Evolutionary conservation across 2,329 filamentous ascomycete genomes (phyloP).

Genomic region (Verticillium dahliae): DNA sequence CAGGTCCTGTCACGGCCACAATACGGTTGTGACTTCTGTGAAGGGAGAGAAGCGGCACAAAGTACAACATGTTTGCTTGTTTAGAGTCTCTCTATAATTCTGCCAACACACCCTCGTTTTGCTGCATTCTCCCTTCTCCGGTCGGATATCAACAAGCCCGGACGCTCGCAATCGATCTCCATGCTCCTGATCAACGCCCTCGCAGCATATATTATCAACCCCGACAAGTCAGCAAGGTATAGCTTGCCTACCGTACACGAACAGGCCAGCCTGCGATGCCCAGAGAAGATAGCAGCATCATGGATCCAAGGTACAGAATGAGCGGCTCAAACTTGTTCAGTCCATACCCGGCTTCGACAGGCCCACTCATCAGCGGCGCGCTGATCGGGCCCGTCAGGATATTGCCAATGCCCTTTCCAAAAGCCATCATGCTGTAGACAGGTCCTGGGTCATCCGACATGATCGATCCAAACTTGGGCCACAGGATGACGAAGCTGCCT

Average conservation of each 20-base stretch:
- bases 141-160: too few species aligned
- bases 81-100: too few species aligned
- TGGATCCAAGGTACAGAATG: constrained; percentile 7
- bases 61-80: too few species aligned
- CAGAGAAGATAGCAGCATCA: constrained; percentile 8
- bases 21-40: too few species aligned
- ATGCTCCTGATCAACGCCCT: too few species aligned
- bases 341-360: constrained; percentile 6
- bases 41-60: too few species aligned
- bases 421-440: constrained; percentile 20
- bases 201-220: background rate
- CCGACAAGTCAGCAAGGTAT: background rate
- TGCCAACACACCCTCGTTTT: too few species aligned
- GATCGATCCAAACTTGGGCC: constrained; percentile 18
- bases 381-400: constrained; percentile 18
- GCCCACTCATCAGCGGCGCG: constrained; percentile 11
- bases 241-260: background rate
- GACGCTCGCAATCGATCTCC: too few species aligned
- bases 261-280: constrained; percentile 7
- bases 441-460: constrained; percentile 19
- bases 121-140: too few species aligned
- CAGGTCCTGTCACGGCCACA: too few species aligned
- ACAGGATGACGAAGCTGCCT: constrained; percentile 23
- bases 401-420: constrained; percentile 21
- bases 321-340: constrained; percentile 7